Evolutionary conservation across 768 basidiomycete species (phyloP), one percentile per base, ranked within the genome.

Genomic region (Lactarius quietus): DNA sequence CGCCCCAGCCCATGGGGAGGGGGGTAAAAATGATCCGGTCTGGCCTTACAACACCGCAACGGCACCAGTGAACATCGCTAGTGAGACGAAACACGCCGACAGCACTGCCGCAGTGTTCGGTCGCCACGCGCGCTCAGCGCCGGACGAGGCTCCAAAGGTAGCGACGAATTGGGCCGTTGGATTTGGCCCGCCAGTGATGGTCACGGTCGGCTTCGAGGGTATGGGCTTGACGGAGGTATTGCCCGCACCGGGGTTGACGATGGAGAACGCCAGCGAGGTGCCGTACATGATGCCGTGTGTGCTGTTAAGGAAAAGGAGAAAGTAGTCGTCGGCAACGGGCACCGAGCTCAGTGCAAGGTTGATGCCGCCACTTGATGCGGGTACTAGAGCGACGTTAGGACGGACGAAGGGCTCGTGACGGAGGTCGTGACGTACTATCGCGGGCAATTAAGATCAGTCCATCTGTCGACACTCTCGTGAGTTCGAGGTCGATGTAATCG

Each of bases 311-410:
- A 90, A 89, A 61, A 91, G 72, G 45, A 92, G 74, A 74, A 86
- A 92, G 75, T 92, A 93, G 78, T 93, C 91, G 75, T 91, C 83
- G 59, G 79, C 90, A 3, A 80, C 63, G 0, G 90, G 89, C 20
- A 91, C 78, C 71, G 87, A 82, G 72, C 86, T 77, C 1, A 92
- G 72, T 63, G 80, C 73, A 61, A 93, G 75, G 68, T 92, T 92
- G 66, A 93, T 72, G 2, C 79, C 74, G 17, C 68, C 73, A 7
- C 68, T 68, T 6, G 70, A 66, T 6, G 78, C 23, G 4, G 79
- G 79, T 6, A 83, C 82, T 83, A 31, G 4, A 38, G 17, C 54
- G 23, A 35, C 66, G 23, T 65, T 18, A 23, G 36, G 56, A 33
- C n/a, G n/a, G 9, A 26, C 31, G 39, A 31, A 58, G 51, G 23